Conservation (phyloP, 305 asterid species). For the Fraxinus latifolia region DNA sequence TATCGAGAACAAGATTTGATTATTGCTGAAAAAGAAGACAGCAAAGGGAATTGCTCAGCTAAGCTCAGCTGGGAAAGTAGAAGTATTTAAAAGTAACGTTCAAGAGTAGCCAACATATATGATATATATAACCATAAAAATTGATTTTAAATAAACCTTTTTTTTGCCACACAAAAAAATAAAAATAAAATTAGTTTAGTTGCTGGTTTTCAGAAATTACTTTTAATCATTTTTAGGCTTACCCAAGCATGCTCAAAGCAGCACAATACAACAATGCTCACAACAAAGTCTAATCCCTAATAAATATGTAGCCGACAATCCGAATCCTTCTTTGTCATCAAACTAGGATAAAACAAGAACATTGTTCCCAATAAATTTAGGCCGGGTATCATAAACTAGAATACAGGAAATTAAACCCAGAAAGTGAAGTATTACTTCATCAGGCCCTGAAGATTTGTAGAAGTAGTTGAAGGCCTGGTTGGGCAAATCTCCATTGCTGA, state of each 20-base stretch:
- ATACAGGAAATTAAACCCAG: not conserved
- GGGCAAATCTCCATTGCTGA: conserved; percentile 14
- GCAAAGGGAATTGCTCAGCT: not conserved
- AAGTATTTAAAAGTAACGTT: not conserved
- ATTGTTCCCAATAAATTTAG: not conserved
- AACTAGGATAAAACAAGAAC: not conserved
- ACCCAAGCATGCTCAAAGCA: not conserved
- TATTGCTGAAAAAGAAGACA: not conserved
- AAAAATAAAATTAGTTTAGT: too few relatives aligned
- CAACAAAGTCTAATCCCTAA: not conserved
- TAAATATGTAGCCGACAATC: not conserved
- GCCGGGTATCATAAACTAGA: not conserved
- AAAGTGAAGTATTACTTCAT: conserved; percentile 39
- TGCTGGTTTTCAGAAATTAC: not conserved
- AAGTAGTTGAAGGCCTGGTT: conserved; percentile 30
- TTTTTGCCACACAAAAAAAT: not conserved
- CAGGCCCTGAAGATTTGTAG: conserved; percentile 47
- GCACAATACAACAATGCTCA: not conserved
- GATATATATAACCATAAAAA: not conserved
- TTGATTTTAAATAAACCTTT: not conserved
- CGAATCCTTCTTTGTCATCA: not conserved
- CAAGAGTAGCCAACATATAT: not conserved
- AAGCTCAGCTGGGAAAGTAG: not conserved
- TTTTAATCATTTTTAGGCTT: not conserved
- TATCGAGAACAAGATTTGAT: not conserved